Conservation (phyloP, 2,329 filamentous ascomycete species). For the Cytospora mali region DNA sequence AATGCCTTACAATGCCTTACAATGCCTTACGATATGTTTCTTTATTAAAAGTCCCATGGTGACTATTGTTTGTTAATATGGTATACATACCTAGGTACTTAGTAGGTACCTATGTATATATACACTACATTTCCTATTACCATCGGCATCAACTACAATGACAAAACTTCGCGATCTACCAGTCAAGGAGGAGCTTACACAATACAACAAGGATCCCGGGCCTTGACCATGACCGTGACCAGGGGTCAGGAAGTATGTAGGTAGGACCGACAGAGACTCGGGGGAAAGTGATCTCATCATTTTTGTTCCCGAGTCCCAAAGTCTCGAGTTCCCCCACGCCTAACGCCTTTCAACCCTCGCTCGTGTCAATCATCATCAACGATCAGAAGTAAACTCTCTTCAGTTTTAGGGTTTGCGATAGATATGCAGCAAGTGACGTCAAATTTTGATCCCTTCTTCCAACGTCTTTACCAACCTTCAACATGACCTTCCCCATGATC, state of each 20-base stretch:
- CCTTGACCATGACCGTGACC: not conserved
- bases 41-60: too few relatives aligned
- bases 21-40: too few relatives aligned
- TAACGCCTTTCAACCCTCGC: not conserved
- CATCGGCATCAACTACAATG: not conserved
- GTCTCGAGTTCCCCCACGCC: not conserved
- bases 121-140: not conserved
- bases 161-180: not conserved
- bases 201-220: not conserved
- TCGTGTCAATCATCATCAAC: not conserved
- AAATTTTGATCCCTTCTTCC: conserved; percentile 9
- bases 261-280: not conserved
- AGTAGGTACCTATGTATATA: too few relatives aligned
- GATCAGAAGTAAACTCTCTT: conserved; percentile 5
- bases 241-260: not conserved
- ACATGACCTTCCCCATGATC: too few relatives aligned
- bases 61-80: too few relatives aligned
- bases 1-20: not conserved
- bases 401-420: conserved; percentile 17
- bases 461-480: conserved; percentile 10
- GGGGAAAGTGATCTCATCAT: not conserved
- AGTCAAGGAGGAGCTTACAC: not conserved
- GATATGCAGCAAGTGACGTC: conserved; percentile 22
- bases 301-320: not conserved
- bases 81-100: too few relatives aligned